These are phyloP conservation scores for Lichtheimia ramosa DNA, from an alignment of 371 early-diverging fungal species.

Conservation along the genomic window DNA sequence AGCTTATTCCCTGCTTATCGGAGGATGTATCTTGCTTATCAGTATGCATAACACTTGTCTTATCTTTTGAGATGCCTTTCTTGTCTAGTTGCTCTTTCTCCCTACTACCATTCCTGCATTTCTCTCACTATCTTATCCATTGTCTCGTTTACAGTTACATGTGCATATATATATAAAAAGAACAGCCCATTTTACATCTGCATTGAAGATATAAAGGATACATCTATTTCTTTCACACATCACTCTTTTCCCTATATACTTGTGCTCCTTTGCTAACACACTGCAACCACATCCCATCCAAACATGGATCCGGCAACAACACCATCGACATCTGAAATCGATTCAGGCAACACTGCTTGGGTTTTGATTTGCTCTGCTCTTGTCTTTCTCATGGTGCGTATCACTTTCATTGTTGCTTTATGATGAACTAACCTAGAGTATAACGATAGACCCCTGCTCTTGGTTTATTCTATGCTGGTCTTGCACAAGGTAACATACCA, in stretches of 20 bases:
- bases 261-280: not conserved
- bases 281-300: not conserved
- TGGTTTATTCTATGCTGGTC: slow-evolving; percentile 84
- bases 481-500: slow-evolving; percentile 50
- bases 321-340: slow-evolving; percentile 13
- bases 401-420: not conserved
- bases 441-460: slow-evolving; percentile 59
- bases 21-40: slow-evolving; percentile 1
- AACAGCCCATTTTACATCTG: not conserved
- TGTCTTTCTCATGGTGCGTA: slow-evolving; percentile 46
- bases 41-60: not conserved
- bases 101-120: not conserved
- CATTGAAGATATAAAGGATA: too few species aligned
- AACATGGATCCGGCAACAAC: not conserved
- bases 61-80: not conserved
- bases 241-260: not conserved
- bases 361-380: slow-evolving; percentile 49
- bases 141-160: not conserved
- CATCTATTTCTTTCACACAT: not conserved
- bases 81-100: not conserved
- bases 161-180: not conserved
- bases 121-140: not conserved
- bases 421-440: not conserved
- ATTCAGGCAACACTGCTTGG: slow-evolving; percentile 79
- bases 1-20: not conserved